Evolutionary conservation across 1,284 basidiomycete genomes (phyloP).

Genomic region (Somion occarium): DNA sequence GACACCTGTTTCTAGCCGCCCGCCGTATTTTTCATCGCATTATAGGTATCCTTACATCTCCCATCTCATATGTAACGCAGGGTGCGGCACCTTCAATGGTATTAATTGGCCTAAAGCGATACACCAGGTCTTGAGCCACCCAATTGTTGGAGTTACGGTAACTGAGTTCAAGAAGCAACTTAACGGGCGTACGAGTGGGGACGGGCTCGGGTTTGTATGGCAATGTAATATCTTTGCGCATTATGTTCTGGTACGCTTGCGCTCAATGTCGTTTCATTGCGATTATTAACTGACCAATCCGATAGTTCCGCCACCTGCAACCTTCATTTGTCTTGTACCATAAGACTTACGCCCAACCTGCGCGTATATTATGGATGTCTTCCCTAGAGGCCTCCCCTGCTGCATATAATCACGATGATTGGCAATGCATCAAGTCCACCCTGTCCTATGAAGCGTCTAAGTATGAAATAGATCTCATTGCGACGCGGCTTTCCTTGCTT

Average conservation of each 20-base stretch:
- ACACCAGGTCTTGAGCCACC: constrained; percentile 47
- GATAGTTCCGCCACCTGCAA: constrained; percentile 56
- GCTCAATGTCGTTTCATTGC: background rate
- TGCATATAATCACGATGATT: constrained; percentile 61
- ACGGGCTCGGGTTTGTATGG: constrained; percentile 80
- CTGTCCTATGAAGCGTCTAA: constrained; percentile 75
- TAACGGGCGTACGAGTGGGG: constrained; percentile 56
- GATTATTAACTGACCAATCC: constrained; percentile 1
- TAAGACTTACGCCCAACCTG: constrained; percentile 22
- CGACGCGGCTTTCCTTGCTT: constrained; percentile 41
- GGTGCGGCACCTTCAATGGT: constrained; percentile 58
- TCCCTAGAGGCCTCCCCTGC: constrained; percentile 61
- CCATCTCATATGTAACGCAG: constrained; percentile 81
- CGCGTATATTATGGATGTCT: constrained; percentile 79
- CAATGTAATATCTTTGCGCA: constrained; percentile 85
- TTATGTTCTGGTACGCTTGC: constrained; percentile 66
- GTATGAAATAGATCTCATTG: constrained; percentile 76
- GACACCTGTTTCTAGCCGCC: background rate
- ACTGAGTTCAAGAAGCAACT: constrained; percentile 64
- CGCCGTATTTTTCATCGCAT: constrained; percentile 5
- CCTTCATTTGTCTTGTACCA: constrained; percentile 40
- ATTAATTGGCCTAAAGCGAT: constrained; percentile 51
- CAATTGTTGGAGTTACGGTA: constrained; percentile 46
- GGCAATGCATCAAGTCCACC: constrained; percentile 61
- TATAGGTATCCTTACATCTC: constrained; percentile 79